Evolutionary conservation across 2,329 filamentous ascomycete species (phyloP).

Genomic region (Karstenula rhodostoma): DNA sequence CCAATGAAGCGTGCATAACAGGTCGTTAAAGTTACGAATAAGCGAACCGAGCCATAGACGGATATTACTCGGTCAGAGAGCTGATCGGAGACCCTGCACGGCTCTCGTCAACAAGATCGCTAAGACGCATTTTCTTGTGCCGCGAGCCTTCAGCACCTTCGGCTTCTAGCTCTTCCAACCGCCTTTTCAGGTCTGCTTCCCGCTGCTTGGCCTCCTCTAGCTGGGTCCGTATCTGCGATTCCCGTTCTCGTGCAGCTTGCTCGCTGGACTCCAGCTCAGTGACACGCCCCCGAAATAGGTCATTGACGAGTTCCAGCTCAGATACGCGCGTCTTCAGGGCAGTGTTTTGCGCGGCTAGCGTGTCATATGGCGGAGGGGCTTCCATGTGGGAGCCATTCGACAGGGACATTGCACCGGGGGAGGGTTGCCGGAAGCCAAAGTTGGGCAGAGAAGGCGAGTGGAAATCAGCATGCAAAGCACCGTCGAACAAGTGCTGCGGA

Average conservation of each 20-base stretch:
- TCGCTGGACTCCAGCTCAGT: conserved; percentile 80
- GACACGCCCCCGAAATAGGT: conserved; percentile 72
- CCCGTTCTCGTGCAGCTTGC: conserved; percentile 66
- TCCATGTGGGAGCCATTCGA: conserved; percentile 71
- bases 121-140: conserved; percentile 65
- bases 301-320: conserved; percentile 92
- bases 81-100: conserved; percentile 46
- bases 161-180: conserved; percentile 71
- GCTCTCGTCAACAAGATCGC: conserved; percentile 61
- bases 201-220: conserved; percentile 78
- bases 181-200: conserved; percentile 82
- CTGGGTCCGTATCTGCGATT: conserved; percentile 65
- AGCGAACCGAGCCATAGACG: conserved; percentile 15
- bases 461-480: conserved; percentile 75
- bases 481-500: conserved; percentile 80
- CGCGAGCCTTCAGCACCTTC: conserved; percentile 58
- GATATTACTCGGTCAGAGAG: conserved; percentile 38
- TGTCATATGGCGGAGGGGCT: conserved; percentile 78
- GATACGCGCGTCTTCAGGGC: conserved; percentile 93
- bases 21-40: conserved; percentile 24
- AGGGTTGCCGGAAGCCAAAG: conserved; percentile 56
- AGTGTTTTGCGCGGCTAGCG: conserved; percentile 80
- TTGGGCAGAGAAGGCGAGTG: conserved; percentile 60
- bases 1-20: conserved; percentile 24
- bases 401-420: conserved; percentile 66